Evolutionary conservation across 2,329 filamentous ascomycete genomes (phyloP).

Genomic region (Colletotrichum scovillei): DNA sequence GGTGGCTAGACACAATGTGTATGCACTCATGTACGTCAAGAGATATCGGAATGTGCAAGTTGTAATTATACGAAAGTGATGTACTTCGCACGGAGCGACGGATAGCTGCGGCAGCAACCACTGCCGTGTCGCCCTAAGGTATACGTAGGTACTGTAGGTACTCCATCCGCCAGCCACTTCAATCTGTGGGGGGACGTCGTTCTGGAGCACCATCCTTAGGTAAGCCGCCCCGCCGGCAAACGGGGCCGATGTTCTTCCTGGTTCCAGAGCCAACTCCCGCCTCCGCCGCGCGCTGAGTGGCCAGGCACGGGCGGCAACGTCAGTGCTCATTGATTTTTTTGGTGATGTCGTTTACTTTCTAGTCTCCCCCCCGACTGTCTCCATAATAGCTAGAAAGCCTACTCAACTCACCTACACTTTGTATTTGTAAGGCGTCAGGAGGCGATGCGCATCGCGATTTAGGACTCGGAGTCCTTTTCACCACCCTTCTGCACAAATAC

Average conservation of each 20-base stretch:
- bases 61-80: background rate
- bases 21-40: background rate
- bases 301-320: slow-evolving; percentile 24
- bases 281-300: slow-evolving; percentile 21
- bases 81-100: background rate
- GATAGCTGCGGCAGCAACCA: background rate
- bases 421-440: slow-evolving; percentile 35
- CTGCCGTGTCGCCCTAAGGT: background rate
- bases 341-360: slow-evolving; percentile 31
- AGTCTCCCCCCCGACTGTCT: slow-evolving; percentile 9
- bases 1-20: background rate
- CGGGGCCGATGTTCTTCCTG: slow-evolving; percentile 31
- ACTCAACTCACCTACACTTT: slow-evolving; percentile 24
- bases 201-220: background rate
- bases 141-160: too few species aligned
- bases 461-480: slow-evolving; percentile 22
- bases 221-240: slow-evolving; percentile 4
- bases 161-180: background rate
- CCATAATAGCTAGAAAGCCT: slow-evolving; percentile 28
- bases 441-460: slow-evolving; percentile 27
- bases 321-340: slow-evolving; percentile 33
- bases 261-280: slow-evolving; percentile 21
- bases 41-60: background rate
- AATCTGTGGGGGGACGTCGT: background rate
- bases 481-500: slow-evolving; percentile 7